Conservation (phyloP, 345 rosid species). For the Sisymbrium altissimum region DNA sequence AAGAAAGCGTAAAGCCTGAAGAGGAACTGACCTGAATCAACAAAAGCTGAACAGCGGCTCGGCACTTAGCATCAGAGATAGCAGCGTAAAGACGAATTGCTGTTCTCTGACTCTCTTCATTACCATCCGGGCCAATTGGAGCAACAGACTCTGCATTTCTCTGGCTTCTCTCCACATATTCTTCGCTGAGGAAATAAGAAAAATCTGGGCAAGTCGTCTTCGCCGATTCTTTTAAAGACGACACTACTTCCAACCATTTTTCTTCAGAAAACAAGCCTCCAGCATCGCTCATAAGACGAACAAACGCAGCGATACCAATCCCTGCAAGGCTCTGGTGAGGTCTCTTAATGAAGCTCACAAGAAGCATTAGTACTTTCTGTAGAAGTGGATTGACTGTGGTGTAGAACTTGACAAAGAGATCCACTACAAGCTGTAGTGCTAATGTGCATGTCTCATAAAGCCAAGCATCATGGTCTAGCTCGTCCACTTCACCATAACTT, state of each 20-base stretch:
- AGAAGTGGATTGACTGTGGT: constrained; percentile 90
- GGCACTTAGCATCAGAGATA: constrained; percentile 86
- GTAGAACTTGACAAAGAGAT: constrained; percentile 95
- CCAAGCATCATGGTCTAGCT: constrained; percentile 98
- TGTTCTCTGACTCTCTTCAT: constrained; percentile 45
- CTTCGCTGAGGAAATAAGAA: constrained; percentile 55
- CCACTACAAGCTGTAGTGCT: constrained; percentile 96
- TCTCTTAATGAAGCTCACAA: constrained; percentile 86
- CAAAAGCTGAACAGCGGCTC: constrained; percentile 96
- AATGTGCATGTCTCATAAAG: constrained; percentile 99
- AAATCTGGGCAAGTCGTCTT: constrained; percentile 87
- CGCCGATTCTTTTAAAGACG: constrained; percentile 82
- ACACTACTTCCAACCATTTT: constrained; percentile 91
- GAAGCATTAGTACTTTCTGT: constrained; percentile 71
- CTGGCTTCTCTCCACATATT: constrained; percentile 33
- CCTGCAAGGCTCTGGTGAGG: constrained; percentile 99
- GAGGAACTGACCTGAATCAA: constrained; percentile 71
- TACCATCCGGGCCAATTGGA: constrained; percentile 38
- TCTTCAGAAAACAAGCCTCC: constrained; percentile 87
- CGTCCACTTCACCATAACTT: constrained; percentile 52
- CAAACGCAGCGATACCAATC: constrained; percentile 96
- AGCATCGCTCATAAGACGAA: constrained; percentile 94
- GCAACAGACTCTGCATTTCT: constrained; percentile 46
- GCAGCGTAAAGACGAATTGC: constrained; percentile 47
- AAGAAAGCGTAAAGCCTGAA: not conserved